Evolutionary conservation across 2,329 filamentous ascomycete genomes (phyloP).

Genomic region (Colletotrichum truncatum): DNA sequence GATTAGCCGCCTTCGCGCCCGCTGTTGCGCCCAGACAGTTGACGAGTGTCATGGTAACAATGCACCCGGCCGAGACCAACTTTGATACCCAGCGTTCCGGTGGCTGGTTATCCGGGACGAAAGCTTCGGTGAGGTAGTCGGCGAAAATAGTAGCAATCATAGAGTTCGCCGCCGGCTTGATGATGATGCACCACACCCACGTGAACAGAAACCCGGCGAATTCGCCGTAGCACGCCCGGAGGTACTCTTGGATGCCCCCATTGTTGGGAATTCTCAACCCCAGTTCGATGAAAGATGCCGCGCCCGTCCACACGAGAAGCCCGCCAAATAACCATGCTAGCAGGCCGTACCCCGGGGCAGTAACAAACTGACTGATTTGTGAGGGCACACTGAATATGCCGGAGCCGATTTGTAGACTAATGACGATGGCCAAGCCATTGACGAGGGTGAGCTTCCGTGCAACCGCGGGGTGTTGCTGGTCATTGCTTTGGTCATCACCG

Average conservation of each 20-base stretch:
- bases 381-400: slow-evolving; percentile 57
- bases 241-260: slow-evolving; percentile 56
- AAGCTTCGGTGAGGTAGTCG: slow-evolving; percentile 46
- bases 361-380: slow-evolving; percentile 51
- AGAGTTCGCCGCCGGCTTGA: slow-evolving; percentile 53
- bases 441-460: slow-evolving; percentile 34
- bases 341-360: slow-evolving; percentile 50
- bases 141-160: slow-evolving; percentile 54
- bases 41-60: slow-evolving; percentile 48
- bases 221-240: slow-evolving; percentile 51
- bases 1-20: slow-evolving; percentile 48
- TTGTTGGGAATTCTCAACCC: slow-evolving; percentile 53
- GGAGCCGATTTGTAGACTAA: slow-evolving; percentile 56
- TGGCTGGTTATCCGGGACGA: slow-evolving; percentile 35
- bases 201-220: slow-evolving; percentile 52
- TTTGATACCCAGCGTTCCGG: slow-evolving; percentile 41
- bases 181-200: slow-evolving; percentile 53
- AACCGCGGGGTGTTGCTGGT: neutral
- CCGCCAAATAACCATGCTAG: slow-evolving; percentile 53
- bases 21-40: slow-evolving; percentile 53
- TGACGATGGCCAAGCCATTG: slow-evolving; percentile 51
- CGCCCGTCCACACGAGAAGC: slow-evolving; percentile 56
- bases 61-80: slow-evolving; percentile 45
- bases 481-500: neutral
- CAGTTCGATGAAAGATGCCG: slow-evolving; percentile 56